Evolutionary conservation across 1,139 yeast genomes (phyloP).

Genomic region (Magnusiomyces suaveolens): DNA sequence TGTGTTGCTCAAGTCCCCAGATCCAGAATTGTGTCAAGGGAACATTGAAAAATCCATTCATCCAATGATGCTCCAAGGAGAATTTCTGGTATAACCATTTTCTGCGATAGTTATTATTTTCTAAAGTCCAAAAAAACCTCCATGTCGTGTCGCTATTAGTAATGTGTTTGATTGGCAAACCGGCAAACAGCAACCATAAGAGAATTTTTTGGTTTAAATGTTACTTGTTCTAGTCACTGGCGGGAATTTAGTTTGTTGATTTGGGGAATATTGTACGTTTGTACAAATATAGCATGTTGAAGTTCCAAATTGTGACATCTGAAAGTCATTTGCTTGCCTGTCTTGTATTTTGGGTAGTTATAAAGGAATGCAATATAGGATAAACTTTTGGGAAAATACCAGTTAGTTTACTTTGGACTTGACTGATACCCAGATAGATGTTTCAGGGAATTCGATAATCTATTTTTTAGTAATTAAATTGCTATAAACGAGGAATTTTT

Average conservation of each 20-base stretch:
- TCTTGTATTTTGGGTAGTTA: slow-evolving; percentile 65
- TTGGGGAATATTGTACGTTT: slow-evolving; percentile 63
- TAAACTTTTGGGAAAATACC: slow-evolving; percentile 63
- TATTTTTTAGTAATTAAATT: too few species aligned
- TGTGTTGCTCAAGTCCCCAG: too few species aligned
- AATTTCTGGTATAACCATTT: slow-evolving; percentile 20
- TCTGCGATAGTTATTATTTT: slow-evolving; percentile 26
- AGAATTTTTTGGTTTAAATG: slow-evolving; percentile 85
- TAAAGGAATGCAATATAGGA: slow-evolving; percentile 68
- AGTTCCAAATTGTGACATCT: slow-evolving; percentile 76
- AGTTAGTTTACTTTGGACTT: slow-evolving; percentile 84
- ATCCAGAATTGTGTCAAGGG: neutral
- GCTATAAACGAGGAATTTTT: too few species aligned
- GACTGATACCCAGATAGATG: slow-evolving; percentile 97
- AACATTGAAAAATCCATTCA: slow-evolving; percentile 4
- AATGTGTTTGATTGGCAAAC: slow-evolving; percentile 25
- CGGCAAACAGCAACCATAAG: slow-evolving; percentile 30
- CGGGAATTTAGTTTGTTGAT: slow-evolving; percentile 58
- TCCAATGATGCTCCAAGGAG: slow-evolving; percentile 8
- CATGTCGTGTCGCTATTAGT: slow-evolving; percentile 49
- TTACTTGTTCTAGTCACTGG: slow-evolving; percentile 67
- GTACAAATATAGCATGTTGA: slow-evolving; percentile 63
- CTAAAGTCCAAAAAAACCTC: slow-evolving; percentile 35
- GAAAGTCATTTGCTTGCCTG: slow-evolving; percentile 91
- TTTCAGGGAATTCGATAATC: slow-evolving; percentile 95